Base-by-base conservation (phyloP, 495 filamentous ascomycete genomes). In the Chaetomium tenue region DNA sequence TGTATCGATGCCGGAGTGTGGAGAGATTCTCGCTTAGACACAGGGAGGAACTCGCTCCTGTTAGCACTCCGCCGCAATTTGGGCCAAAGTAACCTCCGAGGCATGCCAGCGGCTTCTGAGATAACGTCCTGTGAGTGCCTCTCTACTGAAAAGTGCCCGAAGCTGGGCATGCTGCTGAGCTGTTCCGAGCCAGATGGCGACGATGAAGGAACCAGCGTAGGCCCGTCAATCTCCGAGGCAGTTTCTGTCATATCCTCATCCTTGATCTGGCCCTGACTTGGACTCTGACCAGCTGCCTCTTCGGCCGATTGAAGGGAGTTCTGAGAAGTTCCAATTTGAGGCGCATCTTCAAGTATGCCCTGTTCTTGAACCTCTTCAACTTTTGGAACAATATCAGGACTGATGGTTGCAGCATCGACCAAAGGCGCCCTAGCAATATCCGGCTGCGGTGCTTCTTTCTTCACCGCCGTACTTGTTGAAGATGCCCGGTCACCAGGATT, bases 71-170 rank as follows among this genome's bases (percentile, higher is more conserved):
- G 53, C 5, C 65, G 57, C 25, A 54, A n/a, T 20, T 60, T 69
- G 4, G 72, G 68, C 72, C 72, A 74, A 4, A 74, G 68, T 8
- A 74, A 62, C 48, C 55, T 66, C n/a, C 66, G 64, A 22, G 68
- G 62, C 20, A 63, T 42, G 2, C 59, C 55, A 16, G 56, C 4
- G 6, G 25, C 22, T 4, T 63, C 59, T 1, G 48, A 39, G 13
- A 55, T 18, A 8, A 66, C 7, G 8, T 66, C 53, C n/a, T 71
- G 66, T 2, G 66, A 67, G 2, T 61, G 42, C 33, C 63, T 67
- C 22, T 72, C 68, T 22, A 18, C 57, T 20, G 69, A 68, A 44
- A 70, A 68, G 40, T 69, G 39, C 5, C 60, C 66, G 46, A 67
- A 39, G 40, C 68, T 66, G 9, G 57, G 56, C 46, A 54, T 33